A percentile compares a stretch with the other conserved stretches of the same genome.
Evolutionary conservation across 805 yeast genomes (phyloP).

Genomic region (Gaillardinia entomophila): DNA sequence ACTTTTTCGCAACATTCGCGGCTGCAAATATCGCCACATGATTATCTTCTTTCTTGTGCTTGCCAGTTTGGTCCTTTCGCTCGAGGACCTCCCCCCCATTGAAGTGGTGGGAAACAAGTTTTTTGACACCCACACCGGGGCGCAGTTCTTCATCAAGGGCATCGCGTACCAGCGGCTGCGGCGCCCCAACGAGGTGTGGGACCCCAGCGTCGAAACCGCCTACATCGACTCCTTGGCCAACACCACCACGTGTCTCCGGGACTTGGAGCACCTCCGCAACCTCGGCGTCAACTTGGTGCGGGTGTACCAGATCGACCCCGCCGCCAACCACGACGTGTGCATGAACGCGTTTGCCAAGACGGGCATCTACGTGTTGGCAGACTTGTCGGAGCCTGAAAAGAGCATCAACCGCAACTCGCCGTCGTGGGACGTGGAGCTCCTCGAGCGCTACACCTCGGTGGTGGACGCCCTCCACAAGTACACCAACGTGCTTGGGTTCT

Average conservation of each 20-base stretch:
- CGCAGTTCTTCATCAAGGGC: slow-evolving; percentile 84
- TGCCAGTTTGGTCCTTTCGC: too few species aligned
- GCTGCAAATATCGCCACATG: too few species aligned
- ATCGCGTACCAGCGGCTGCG: slow-evolving; percentile 79
- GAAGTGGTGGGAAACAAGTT: slow-evolving; percentile 71
- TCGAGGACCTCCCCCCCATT: slow-evolving; percentile 46
- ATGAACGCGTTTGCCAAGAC: slow-evolving; percentile 22
- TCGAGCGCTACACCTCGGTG: slow-evolving; percentile 25
- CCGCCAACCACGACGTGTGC: slow-evolving; percentile 54
- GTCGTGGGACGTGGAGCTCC: slow-evolving; percentile 27
- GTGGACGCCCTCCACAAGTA: slow-evolving; percentile 26
- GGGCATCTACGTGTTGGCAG: slow-evolving; percentile 32
- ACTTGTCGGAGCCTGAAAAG: slow-evolving; percentile 29
- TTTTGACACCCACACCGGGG: slow-evolving; percentile 63
- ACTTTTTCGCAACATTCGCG: too few species aligned
- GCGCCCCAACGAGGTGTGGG: slow-evolving; percentile 30
- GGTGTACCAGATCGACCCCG: slow-evolving; percentile 80
- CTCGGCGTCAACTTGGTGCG: slow-evolving; percentile 74
- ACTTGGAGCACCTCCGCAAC: slow-evolving; percentile 66
- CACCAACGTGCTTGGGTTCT: slow-evolving; percentile 31
- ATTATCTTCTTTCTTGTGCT: too few species aligned
- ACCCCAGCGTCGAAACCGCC: slow-evolving; percentile 11
- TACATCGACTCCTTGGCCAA: slow-evolving; percentile 78
- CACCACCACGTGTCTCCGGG: slow-evolving; percentile 65
- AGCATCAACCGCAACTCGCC: slow-evolving; percentile 29